Conservation (phyloP, 176 grass and related monocot species). For the Eleusine coracana region DNA sequence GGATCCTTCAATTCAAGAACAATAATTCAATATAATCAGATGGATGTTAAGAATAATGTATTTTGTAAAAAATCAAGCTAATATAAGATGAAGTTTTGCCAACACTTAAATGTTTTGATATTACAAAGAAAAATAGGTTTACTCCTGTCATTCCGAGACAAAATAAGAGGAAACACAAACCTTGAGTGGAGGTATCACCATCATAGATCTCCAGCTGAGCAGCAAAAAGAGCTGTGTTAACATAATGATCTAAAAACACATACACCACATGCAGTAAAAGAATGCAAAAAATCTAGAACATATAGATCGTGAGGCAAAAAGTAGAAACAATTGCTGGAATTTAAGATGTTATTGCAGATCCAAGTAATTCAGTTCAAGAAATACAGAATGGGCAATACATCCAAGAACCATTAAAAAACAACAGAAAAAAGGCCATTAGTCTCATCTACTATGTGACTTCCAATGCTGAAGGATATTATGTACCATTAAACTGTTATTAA, state of each 20-base stretch:
- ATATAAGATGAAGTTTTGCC: not conserved
- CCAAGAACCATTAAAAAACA: not conserved
- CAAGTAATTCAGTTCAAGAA: not conserved
- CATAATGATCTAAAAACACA: not conserved
- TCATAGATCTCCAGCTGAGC: conserved; percentile 86
- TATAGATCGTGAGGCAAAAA: conserved; percentile 3
- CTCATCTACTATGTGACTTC: not conserved
- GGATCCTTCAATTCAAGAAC: not conserved
- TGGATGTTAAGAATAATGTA: not conserved
- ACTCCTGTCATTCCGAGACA: not conserved
- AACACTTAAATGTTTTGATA: not conserved
- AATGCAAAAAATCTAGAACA: not conserved
- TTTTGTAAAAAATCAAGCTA: conserved; percentile 19
- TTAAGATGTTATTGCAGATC: conserved; percentile 22
- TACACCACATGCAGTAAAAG: not conserved
- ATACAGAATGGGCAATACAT: not conserved
- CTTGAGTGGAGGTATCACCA: conserved; percentile 63
- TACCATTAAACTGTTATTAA: conserved; percentile 20
- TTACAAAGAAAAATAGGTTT: not conserved
- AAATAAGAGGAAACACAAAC: conserved; percentile 53
- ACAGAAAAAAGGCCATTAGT: not conserved
- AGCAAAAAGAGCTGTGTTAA: conserved; percentile 35
- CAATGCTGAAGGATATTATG: not conserved
- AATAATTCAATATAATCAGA: not conserved
- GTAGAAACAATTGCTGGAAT: conserved; percentile 2